Percentiles rank a stretch among this genome's conserved stretches.
These are phyloP conservation scores for Cytospora piceae DNA, from an alignment of 2,329 filamentous ascomycete genomes.

Conservation along the genomic window DNA sequence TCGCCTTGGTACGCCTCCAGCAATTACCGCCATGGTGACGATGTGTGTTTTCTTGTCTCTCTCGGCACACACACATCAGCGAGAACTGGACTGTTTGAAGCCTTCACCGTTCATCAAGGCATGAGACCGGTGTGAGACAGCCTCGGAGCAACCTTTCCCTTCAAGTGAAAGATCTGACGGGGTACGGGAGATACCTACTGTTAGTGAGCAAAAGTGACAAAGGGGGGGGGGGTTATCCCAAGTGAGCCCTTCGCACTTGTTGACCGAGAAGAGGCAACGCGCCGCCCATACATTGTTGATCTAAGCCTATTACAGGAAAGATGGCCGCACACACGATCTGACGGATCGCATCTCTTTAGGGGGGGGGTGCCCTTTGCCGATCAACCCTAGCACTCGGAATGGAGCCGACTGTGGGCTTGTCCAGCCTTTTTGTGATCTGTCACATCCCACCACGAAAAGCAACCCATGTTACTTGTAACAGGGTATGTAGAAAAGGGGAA, in stretches of 20 bases:
- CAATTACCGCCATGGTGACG: neutral
- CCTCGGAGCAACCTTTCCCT: constrained; percentile 10
- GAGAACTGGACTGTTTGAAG: neutral
- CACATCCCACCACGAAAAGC: constrained; percentile 28
- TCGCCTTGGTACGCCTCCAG: neutral
- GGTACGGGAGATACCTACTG: neutral
- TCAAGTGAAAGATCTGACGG: constrained; percentile 17
- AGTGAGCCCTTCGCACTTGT: constrained; percentile 5
- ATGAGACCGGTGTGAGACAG: constrained; percentile 25
- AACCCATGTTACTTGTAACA: neutral
- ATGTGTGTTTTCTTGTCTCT: neutral
- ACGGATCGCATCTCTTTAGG: constrained; percentile 13
- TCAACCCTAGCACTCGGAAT: constrained; percentile 27
- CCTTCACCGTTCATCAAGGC: neutral
- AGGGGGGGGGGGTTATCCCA: neutral
- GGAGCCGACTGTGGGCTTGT: constrained; percentile 24
- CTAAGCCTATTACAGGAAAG: constrained; percentile 21
- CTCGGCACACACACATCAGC: neutral
- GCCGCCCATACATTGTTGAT: constrained; percentile 6
- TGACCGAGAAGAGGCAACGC: constrained; percentile 17
- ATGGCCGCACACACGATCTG: constrained; percentile 27
- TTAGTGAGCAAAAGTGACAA: neutral
- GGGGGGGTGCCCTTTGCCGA: constrained; percentile 11
- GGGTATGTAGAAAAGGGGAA: neutral
- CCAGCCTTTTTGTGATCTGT: constrained; percentile 24